These are phyloP conservation scores for Acer yangbiense DNA, from an alignment of 345 rosid genomes.

Conservation along the genomic window DNA sequence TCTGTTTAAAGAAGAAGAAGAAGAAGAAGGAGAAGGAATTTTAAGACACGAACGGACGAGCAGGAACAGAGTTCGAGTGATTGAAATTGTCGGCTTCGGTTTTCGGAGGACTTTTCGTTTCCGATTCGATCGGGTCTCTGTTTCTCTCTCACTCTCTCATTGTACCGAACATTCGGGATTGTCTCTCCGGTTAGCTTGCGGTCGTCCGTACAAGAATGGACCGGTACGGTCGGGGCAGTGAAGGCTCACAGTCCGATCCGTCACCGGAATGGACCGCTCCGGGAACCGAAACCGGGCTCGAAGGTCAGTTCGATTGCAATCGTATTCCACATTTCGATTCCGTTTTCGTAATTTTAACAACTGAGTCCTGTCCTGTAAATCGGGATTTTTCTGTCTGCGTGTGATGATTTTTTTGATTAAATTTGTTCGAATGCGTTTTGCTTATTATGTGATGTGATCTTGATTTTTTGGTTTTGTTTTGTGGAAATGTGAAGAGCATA, in stretches of 20 bases:
- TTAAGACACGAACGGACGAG: background rate
- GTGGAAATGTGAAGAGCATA: constrained; percentile 56
- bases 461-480: constrained; percentile 17
- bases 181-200: constrained; percentile 16
- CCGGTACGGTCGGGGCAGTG: constrained; percentile 65
- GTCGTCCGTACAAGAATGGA: constrained; percentile 45
- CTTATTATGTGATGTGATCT: background rate
- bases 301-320: constrained; percentile 44
- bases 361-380: too few relatives aligned
- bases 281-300: constrained; percentile 60
- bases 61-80: background rate
- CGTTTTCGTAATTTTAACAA: constrained; percentile 2
- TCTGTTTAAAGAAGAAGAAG: constrained; percentile 27
- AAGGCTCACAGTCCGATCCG: constrained; percentile 67
- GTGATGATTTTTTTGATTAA: constrained; percentile 10
- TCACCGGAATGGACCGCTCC: constrained; percentile 66
- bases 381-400: too few relatives aligned
- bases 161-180: constrained; percentile 20
- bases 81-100: background rate
- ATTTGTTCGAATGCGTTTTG: constrained; percentile 21
- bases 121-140: constrained; percentile 48
- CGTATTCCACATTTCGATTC: constrained; percentile 26
- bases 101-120: constrained; percentile 10
- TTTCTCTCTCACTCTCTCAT: constrained; percentile 28
- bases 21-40: background rate